Conservation (phyloP, 768 basidiomycete species). For the Macrolepiota dolichaula region DNA sequence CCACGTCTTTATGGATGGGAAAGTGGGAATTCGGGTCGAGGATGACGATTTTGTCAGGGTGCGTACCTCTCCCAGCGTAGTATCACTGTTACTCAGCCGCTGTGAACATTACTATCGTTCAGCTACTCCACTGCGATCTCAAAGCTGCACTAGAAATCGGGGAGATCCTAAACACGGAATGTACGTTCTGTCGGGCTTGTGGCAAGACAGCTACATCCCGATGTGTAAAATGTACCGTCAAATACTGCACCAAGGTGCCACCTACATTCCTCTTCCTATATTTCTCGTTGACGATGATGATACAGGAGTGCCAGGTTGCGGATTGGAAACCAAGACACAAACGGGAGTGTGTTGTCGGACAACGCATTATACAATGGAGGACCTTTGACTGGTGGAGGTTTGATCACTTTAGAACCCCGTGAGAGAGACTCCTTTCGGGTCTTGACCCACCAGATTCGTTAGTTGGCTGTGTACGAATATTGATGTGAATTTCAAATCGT, state of each 20-base stretch:
- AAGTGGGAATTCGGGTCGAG: conserved; percentile 13
- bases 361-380: not conserved
- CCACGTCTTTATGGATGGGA: conserved; percentile 15
- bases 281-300: not conserved
- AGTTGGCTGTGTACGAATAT: not conserved
- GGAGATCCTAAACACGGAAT: not conserved
- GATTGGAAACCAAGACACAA: conserved; percentile 11
- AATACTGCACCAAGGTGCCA: conserved; percentile 8
- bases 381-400: conserved; percentile 5
- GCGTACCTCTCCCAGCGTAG: not conserved
- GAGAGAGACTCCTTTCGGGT: not conserved
- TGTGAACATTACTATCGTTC: not conserved
- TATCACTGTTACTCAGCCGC: not conserved
- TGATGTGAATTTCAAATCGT: too few species aligned
- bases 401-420: not conserved
- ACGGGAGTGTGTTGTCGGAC: conserved; percentile 2
- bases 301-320: conserved; percentile 3
- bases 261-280: not conserved
- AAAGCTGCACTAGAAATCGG: not conserved
- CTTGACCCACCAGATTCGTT: not conserved
- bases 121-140: conserved; percentile 4
- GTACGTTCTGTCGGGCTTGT: conserved; percentile 5
- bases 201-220: not conserved
- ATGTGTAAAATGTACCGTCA: conserved; percentile 7
- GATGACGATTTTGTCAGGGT: conserved; percentile 6